Evolutionary conservation across 345 rosid species (phyloP).

Genomic region (Melaleuca quinquenervia): DNA sequence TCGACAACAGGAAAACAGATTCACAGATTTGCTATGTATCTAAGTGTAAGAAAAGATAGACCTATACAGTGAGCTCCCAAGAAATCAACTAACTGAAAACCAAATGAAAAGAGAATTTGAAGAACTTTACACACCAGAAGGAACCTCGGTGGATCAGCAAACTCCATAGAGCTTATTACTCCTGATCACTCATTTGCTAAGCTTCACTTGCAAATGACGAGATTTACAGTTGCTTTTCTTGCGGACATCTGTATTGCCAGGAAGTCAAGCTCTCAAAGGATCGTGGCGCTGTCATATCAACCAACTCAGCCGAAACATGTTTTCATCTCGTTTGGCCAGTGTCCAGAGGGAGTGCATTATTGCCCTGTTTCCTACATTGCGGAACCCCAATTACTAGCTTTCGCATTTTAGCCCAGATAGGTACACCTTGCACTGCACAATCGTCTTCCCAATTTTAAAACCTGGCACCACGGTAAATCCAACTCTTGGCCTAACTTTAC

Average conservation of each 20-base stretch:
- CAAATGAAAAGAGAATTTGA: not conserved
- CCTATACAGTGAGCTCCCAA: not conserved
- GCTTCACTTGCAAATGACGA: not conserved
- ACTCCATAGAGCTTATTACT: not conserved
- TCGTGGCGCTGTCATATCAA: not conserved
- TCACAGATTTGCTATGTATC: not conserved
- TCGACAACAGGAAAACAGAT: not conserved
- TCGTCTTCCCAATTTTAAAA: slow-evolving; percentile 62
- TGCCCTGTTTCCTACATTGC: not conserved
- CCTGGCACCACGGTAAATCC: slow-evolving; percentile 94
- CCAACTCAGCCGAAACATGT: not conserved
- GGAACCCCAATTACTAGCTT: slow-evolving; percentile 10
- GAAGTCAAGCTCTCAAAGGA: not conserved
- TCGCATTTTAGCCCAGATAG: slow-evolving; percentile 36
- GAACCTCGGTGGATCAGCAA: not conserved
- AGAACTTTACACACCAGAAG: not conserved
- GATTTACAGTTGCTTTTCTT: not conserved
- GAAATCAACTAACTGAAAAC: not conserved
- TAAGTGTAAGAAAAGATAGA: not conserved
- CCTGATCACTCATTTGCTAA: not conserved
- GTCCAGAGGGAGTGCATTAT: not conserved
- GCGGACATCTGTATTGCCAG: not conserved
- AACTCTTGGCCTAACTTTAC: slow-evolving; percentile 42
- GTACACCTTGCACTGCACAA: slow-evolving; percentile 76
- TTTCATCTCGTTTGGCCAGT: not conserved